Percentiles rank a stretch among this genome's conserved stretches.
phyloP scores from a whole-genome alignment of 352 stramenopile genomes.

The Phytophthora idaei region DNA sequence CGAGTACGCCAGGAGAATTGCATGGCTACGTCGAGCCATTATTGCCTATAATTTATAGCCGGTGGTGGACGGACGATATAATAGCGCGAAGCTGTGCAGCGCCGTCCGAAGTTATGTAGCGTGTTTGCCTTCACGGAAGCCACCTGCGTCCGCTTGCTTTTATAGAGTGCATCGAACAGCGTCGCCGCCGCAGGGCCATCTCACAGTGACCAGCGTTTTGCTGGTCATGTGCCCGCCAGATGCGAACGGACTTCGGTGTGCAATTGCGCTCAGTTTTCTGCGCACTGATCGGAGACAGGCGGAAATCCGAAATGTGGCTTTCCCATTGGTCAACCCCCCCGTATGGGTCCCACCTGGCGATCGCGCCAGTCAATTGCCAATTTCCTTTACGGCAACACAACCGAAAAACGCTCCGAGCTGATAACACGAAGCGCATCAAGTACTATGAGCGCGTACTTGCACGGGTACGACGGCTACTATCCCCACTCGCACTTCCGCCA shows the following conservation, averaged over 20 bases:
- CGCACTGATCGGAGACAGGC: slow-evolving; percentile 15
- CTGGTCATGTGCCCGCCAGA: slow-evolving; percentile 6
- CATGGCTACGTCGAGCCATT: slow-evolving; percentile 13
- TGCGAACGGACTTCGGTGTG: slow-evolving; percentile 9
- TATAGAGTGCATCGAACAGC: background rate
- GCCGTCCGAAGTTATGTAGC: background rate
- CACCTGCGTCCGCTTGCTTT: background rate
- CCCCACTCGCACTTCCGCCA: slow-evolving; percentile 19
- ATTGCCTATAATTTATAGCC: background rate
- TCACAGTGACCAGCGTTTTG: slow-evolving; percentile 10
- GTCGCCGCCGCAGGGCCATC: background rate
- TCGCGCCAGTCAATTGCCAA: slow-evolving; percentile 28
- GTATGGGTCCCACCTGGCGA: background rate
- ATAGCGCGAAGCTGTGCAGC: slow-evolving; percentile 3
- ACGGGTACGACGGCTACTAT: slow-evolving; percentile 27
- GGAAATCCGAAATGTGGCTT: background rate
- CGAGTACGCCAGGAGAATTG: slow-evolving; percentile 16
- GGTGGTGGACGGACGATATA: slow-evolving; percentile 13
- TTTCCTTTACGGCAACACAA: slow-evolving; percentile 21
- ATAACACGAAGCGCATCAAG: slow-evolving; percentile 11
- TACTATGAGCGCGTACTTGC: slow-evolving; percentile 36
- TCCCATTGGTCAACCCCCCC: slow-evolving; percentile 11
- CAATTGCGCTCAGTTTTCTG: slow-evolving; percentile 1
- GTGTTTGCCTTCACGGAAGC: background rate
- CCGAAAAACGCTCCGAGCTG: slow-evolving; percentile 13